These are phyloP conservation scores for Aspergillus campestris DNA, from an alignment of 495 filamentous ascomycete species.

Conservation along the genomic window DNA sequence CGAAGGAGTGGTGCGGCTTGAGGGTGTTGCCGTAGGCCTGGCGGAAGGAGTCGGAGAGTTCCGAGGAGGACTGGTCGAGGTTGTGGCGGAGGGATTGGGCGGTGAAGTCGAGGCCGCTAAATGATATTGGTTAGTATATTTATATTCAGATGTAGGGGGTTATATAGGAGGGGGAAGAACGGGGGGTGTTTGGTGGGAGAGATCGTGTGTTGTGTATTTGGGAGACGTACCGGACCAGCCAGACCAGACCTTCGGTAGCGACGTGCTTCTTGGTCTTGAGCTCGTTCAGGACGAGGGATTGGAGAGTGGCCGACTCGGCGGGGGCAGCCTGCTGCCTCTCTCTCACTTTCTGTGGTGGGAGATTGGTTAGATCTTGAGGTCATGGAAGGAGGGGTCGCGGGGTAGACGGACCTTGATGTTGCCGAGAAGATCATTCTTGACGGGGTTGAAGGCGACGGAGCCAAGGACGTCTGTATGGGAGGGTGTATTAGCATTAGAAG, in stretches of 20 bases:
- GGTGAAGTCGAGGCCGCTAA: constrained; percentile 88
- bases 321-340: constrained; percentile 73
- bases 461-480: constrained; percentile 87
- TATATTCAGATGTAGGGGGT: no score
- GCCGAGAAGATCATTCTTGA: constrained; percentile 83
- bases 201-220: constrained; percentile 1
- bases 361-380: constrained; percentile 7
- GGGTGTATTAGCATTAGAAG: no score
- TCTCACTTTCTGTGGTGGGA: constrained; percentile 72
- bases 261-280: constrained; percentile 76
- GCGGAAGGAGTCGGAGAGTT: constrained; percentile 82
- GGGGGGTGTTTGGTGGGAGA: background rate
- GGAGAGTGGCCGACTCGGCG: constrained; percentile 65
- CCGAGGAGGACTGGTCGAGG: constrained; percentile 52
- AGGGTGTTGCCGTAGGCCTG: constrained; percentile 75
- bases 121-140: constrained; percentile 2
- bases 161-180: background rate
- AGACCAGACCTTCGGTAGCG: constrained; percentile 82
- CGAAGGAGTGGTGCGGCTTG: constrained; percentile 79
- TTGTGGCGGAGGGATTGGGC: constrained; percentile 73
- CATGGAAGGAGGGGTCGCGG: constrained; percentile 2
- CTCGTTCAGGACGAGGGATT: constrained; percentile 77
- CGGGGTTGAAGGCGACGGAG: constrained; percentile 69
- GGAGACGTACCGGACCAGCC: constrained; percentile 71
- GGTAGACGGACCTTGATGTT: constrained; percentile 71